Evolutionary conservation across 768 basidiomycete genomes (phyloP).

Genomic region (Phlegmacium glaucopus): DNA sequence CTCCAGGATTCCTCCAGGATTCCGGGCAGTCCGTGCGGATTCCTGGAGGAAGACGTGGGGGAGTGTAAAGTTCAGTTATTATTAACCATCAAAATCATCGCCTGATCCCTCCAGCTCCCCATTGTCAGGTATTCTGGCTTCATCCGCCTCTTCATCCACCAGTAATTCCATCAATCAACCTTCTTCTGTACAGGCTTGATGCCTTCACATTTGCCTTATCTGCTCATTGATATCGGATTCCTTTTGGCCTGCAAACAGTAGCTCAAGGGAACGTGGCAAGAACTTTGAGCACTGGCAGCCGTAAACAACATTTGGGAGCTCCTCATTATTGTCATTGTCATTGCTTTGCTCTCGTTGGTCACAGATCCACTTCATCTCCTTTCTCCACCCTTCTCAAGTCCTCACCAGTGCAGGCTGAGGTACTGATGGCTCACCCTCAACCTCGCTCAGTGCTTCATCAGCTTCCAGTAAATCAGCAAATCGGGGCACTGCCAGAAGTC

Average conservation of each 20-base stretch:
- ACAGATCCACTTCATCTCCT: constrained; percentile 20
- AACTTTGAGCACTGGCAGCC: constrained; percentile 1
- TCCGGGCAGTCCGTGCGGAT: no score
- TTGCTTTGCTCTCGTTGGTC: no score
- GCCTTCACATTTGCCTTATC: no score
- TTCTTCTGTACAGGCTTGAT: constrained; percentile 1
- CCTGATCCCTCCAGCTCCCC: constrained; percentile 14
- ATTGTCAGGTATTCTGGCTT: constrained; percentile 14
- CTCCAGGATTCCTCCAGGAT: no score
- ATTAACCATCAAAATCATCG: constrained; percentile 14
- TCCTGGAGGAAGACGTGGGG: no score
- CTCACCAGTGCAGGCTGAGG: constrained; percentile 4
- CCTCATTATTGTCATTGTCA: constrained; percentile 3
- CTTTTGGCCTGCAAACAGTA: constrained; percentile 10
- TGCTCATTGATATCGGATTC: not conserved
- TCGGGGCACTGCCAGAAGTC: constrained; percentile 11
- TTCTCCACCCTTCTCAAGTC: constrained; percentile 13
- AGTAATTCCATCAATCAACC: constrained; percentile 15
- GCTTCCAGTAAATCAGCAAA: constrained; percentile 13
- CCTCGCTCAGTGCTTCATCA: not conserved
- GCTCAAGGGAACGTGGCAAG: constrained; percentile 1
- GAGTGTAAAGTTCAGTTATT: no score
- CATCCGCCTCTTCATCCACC: constrained; percentile 17
- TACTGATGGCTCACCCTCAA: not conserved
- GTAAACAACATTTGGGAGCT: constrained; percentile 1